Percentiles rank a stretch among this genome's conserved stretches.
Evolutionary conservation across 306 rosid species (phyloP).

Genomic region (Trifolium pratense): DNA sequence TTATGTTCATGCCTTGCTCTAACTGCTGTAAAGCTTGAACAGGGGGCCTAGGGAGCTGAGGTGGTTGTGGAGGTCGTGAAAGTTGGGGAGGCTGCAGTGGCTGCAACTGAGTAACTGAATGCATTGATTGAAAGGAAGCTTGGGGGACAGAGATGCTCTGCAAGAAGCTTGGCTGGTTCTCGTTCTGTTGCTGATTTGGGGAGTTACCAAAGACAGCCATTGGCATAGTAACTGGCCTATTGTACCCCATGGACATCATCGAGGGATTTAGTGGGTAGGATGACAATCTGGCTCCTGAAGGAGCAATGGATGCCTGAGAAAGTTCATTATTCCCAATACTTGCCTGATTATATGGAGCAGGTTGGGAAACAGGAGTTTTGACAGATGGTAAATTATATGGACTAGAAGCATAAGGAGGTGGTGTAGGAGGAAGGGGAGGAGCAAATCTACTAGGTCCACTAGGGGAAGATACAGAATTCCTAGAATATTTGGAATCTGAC

Average conservation of each 20-base stretch:
- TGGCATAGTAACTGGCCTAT: constrained; percentile 70
- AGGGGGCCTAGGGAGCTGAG: constrained; percentile 93
- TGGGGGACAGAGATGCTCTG: constrained; percentile 63
- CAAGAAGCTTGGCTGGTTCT: constrained; percentile 63
- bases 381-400: constrained; percentile 63
- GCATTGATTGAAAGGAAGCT: constrained; percentile 69
- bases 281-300: constrained; percentile 66
- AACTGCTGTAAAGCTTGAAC: constrained; percentile 72
- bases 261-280: constrained; percentile 61
- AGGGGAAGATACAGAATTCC: constrained; percentile 70
- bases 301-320: constrained; percentile 57
- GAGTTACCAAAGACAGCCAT: constrained; percentile 58
- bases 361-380: constrained; percentile 63
- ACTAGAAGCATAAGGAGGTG: constrained; percentile 84
- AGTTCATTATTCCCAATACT: constrained; percentile 56
- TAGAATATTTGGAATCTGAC: constrained; percentile 70
- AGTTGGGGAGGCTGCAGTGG: constrained; percentile 98
- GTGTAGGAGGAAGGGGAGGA: constrained; percentile 98
- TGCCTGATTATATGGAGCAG: constrained; percentile 65
- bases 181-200: constrained; percentile 74
- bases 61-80: constrained; percentile 94
- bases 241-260: constrained; percentile 59
- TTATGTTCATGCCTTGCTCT: constrained; percentile 70
- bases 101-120: constrained; percentile 82
- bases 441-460: constrained; percentile 76